Conservation (phyloP, 2,329 filamentous ascomycete species). For the Bipolaris oryzae region DNA sequence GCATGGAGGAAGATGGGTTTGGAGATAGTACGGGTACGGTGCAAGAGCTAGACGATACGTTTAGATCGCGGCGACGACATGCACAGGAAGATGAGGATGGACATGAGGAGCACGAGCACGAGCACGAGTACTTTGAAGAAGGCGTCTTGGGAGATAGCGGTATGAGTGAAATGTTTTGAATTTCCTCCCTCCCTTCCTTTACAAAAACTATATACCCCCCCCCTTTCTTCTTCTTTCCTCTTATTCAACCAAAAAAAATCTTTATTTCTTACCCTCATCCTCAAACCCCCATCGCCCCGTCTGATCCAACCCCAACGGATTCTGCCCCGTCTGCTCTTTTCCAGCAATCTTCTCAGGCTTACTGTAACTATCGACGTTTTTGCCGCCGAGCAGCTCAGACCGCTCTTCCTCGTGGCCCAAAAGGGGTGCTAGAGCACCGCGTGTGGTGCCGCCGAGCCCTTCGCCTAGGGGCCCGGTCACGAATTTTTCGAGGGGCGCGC, state of each 20-base stretch:
- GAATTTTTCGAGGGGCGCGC: constrained; percentile 45
- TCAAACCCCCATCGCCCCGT: constrained; percentile 46
- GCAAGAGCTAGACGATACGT: constrained; percentile 53
- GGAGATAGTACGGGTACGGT: constrained; percentile 31
- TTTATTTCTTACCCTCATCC: constrained; percentile 29
- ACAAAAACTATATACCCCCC: not conserved
- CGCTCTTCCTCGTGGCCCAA: constrained; percentile 45
- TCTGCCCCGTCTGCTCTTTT: constrained; percentile 48
- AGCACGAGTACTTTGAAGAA: constrained; percentile 4
- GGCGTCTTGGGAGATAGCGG: constrained; percentile 40
- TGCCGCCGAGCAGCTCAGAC: constrained; percentile 46
- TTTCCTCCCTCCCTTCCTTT: no score
- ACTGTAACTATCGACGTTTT: constrained; percentile 49
- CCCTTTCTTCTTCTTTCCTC: not conserved
- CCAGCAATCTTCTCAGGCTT: constrained; percentile 47
- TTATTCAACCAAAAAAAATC: not conserved
- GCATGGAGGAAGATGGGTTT: constrained; percentile 18
- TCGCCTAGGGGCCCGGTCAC: constrained; percentile 47
- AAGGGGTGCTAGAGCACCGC: constrained; percentile 44
- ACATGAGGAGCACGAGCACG: not conserved
- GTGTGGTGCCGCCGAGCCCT: constrained; percentile 46
- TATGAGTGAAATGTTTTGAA: constrained; percentile 46
- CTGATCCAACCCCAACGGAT: constrained; percentile 50
- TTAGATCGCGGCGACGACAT: constrained; percentile 45
- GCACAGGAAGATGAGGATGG: not conserved